phyloP scores from a whole-genome alignment of 1,284 basidiomycete species.

The Singerocomus inundabilis region DNA sequence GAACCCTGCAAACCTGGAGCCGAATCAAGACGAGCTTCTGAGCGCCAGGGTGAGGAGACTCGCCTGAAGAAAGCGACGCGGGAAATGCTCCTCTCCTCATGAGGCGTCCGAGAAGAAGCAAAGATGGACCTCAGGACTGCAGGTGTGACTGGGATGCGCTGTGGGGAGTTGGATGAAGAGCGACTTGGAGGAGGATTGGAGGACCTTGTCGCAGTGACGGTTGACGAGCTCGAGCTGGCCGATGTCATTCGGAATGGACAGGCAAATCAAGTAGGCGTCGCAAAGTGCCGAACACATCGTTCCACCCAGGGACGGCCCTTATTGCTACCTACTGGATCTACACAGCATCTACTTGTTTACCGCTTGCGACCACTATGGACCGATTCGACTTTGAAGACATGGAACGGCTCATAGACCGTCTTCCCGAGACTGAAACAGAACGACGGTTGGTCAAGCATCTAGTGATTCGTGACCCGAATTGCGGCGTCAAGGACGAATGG shows the following conservation, averaged over 20 bases:
- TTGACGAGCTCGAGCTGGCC: slow-evolving; percentile 51
- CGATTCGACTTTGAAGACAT: slow-evolving; percentile 40
- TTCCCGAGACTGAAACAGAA: slow-evolving; percentile 51
- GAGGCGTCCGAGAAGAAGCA: slow-evolving; percentile 72
- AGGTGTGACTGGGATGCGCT: slow-evolving; percentile 76
- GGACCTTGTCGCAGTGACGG: slow-evolving; percentile 44
- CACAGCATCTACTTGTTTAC: background rate
- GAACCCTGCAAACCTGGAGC: slow-evolving; percentile 70
- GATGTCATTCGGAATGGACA: slow-evolving; percentile 37
- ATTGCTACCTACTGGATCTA: background rate
- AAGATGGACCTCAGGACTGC: slow-evolving; percentile 78
- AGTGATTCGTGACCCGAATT: slow-evolving; percentile 41
- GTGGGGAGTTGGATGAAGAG: slow-evolving; percentile 32
- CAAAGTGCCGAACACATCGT: slow-evolving; percentile 24
- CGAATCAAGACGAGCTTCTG: background rate
- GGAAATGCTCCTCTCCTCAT: slow-evolving; percentile 78
- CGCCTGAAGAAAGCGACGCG: slow-evolving; percentile 82
- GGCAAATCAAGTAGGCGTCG: slow-evolving; percentile 5
- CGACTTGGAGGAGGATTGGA: slow-evolving; percentile 38
- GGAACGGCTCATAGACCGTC: slow-evolving; percentile 51
- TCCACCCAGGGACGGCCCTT: background rate
- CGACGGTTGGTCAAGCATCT: slow-evolving; percentile 56
- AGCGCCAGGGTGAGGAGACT: background rate
- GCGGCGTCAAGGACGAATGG: slow-evolving; percentile 58
- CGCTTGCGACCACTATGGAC: slow-evolving; percentile 14